A percentile compares a stretch with the other conserved stretches of the same genome.
phyloP scores from a whole-genome alignment of 495 filamentous ascomycete species.

The Bombardia bombarda region DNA sequence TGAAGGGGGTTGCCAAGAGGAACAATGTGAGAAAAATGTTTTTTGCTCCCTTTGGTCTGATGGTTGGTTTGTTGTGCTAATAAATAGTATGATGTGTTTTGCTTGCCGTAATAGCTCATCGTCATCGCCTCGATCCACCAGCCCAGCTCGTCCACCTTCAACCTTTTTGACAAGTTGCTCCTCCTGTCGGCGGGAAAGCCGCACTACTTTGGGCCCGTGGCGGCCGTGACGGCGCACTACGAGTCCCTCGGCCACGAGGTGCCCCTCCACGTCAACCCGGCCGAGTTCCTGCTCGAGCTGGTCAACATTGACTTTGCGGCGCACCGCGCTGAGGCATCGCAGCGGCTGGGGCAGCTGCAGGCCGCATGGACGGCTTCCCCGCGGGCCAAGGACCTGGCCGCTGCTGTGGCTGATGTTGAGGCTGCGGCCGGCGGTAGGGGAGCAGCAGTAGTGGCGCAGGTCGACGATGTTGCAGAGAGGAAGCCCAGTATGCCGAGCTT shows the following conservation, averaged over 20 bases:
- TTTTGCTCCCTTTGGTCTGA: slow-evolving; percentile 29
- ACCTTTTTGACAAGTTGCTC: slow-evolving; percentile 70
- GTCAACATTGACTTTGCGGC: slow-evolving; percentile 63
- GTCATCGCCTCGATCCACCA: slow-evolving; percentile 70
- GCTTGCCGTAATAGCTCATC: slow-evolving; percentile 52
- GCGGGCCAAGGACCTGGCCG: slow-evolving; percentile 5
- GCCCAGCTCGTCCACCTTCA: slow-evolving; percentile 67
- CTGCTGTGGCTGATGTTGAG: slow-evolving; percentile 8
- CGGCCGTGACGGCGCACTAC: slow-evolving; percentile 49
- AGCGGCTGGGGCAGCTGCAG: slow-evolving; percentile 35
- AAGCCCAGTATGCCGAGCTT: slow-evolving; percentile 18
- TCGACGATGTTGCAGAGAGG: slow-evolving; percentile 10
- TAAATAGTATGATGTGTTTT: too few species aligned
- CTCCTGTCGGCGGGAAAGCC: slow-evolving; percentile 61
- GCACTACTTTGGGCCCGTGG: slow-evolving; percentile 60
- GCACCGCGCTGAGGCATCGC: slow-evolving; percentile 31
- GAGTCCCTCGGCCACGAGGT: slow-evolving; percentile 47
- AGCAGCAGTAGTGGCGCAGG: not conserved
- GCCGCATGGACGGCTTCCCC: slow-evolving; percentile 30
- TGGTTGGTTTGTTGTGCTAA: too few species aligned
- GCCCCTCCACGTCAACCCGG: slow-evolving; percentile 63
- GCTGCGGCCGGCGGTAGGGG: not conserved
- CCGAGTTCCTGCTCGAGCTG: slow-evolving; percentile 67
- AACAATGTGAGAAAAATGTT: slow-evolving; percentile 57
- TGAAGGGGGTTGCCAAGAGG: slow-evolving; percentile 57